phyloP scores from a whole-genome alignment of 192 early-diverging fungal genomes.

The Gryganskiella cystojenkinii region DNA sequence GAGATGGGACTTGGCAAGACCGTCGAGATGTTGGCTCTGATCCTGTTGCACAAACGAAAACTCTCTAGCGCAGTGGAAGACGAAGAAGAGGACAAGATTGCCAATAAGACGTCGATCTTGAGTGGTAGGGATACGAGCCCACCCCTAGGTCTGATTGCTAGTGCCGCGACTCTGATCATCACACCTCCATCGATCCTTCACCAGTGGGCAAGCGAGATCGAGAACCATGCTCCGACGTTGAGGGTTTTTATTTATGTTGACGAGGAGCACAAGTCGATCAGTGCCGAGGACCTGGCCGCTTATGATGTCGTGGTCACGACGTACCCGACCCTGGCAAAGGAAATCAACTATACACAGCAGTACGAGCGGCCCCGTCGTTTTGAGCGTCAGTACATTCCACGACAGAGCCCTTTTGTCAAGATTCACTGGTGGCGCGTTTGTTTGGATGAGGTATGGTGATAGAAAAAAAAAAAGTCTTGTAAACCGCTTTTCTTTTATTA shows the following conservation, averaged over 20 bases:
- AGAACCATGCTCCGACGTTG: slow-evolving; percentile 63
- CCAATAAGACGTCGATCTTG: no score
- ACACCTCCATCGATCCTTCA: slow-evolving; percentile 67
- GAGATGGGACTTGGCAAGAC: slow-evolving; percentile 83
- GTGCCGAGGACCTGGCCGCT: slow-evolving; percentile 35
- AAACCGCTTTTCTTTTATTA: no score
- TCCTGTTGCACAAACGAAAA: slow-evolving; percentile 55
- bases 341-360: slow-evolving; percentile 58
- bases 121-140: no score
- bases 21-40: slow-evolving; percentile 69
- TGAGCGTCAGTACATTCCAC: slow-evolving; percentile 1
- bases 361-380: not conserved
- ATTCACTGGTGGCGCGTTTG: slow-evolving; percentile 6
- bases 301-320: slow-evolving; percentile 72
- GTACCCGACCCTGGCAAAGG: slow-evolving; percentile 62
- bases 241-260: slow-evolving; percentile 49
- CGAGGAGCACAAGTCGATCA: slow-evolving; percentile 35
- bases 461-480: no score
- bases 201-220: slow-evolving; percentile 73
- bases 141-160: slow-evolving; percentile 14
- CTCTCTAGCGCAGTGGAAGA: not conserved
- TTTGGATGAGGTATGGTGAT: slow-evolving; percentile 12
- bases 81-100: no score
- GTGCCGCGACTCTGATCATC: slow-evolving; percentile 70
- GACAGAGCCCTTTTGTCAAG: slow-evolving; percentile 44